Conservation (phyloP, 768 basidiomycete species). For the Peribolospora kevripleyi region DNA sequence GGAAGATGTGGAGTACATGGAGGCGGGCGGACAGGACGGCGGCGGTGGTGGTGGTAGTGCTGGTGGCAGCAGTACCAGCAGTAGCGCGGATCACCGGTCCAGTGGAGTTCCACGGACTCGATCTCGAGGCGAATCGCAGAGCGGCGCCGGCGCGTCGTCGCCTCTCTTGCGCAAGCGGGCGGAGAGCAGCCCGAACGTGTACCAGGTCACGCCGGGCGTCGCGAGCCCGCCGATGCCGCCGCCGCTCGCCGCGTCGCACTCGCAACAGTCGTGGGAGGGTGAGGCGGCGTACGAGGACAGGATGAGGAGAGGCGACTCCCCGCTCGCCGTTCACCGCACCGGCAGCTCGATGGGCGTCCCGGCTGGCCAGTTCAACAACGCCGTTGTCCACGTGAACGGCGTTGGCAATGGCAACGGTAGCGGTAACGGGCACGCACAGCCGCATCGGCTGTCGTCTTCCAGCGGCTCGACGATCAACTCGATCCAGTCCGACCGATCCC, state of each 20-base stretch:
- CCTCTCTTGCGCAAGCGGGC: conserved; percentile 18
- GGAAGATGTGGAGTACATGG: too few species aligned
- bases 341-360: background rate
- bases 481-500: conserved; percentile 23
- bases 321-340: too few species aligned
- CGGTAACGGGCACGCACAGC: background rate
- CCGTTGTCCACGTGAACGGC: background rate
- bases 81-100: too few species aligned
- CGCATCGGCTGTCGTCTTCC: conserved; percentile 3
- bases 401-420: background rate
- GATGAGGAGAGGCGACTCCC: too few species aligned
- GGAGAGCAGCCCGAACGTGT: conserved; percentile 22
- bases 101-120: too few species aligned
- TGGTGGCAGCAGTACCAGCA: too few species aligned
- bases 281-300: too few species aligned
- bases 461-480: conserved; percentile 14
- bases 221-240: background rate
- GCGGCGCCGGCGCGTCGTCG: conserved; percentile 3
- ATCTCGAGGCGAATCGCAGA: conserved; percentile 1
- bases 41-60: too few species aligned
- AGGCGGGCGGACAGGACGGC: too few species aligned
- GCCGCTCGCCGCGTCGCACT: background rate
- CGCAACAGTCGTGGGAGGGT: background rate
- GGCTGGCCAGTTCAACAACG: background rate
- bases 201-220: conserved; percentile 12